phyloP scores from a whole-genome alignment of 345 rosid species.

The Zanthoxylum bungeanum region DNA sequence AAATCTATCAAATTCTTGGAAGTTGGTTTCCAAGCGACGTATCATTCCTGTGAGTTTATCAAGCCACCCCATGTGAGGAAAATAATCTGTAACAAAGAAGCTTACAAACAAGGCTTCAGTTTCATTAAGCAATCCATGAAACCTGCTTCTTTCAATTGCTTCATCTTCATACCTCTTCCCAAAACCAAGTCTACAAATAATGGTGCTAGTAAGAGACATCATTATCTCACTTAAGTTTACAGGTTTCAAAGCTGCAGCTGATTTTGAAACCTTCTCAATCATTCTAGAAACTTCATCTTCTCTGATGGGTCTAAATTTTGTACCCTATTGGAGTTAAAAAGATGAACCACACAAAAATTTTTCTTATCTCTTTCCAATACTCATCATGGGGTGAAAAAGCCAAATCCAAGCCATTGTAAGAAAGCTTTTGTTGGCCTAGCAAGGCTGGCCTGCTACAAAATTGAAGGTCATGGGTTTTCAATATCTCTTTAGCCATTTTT shows the following conservation, averaged over 20 bases:
- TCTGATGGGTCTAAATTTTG: constrained; percentile 27
- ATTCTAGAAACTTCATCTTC: constrained; percentile 41
- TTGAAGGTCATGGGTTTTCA: constrained; percentile 38
- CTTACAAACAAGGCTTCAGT: constrained; percentile 25
- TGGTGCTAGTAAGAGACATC: constrained; percentile 19
- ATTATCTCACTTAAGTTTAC: constrained; percentile 29
- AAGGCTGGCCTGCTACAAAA: constrained; percentile 45
- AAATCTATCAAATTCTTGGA: constrained; percentile 26
- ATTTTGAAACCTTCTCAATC: constrained; percentile 24
- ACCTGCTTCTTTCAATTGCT: constrained; percentile 19
- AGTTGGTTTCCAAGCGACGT: constrained; percentile 16
- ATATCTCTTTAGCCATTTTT: constrained; percentile 32
- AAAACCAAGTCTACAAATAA: constrained; percentile 40
- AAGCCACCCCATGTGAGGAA: constrained; percentile 39
- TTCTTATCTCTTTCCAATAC: constrained; percentile 47
- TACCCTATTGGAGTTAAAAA: constrained; percentile 34
- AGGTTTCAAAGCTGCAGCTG: constrained; percentile 5
- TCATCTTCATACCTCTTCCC: constrained; percentile 38
- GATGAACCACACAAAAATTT: constrained; percentile 31
- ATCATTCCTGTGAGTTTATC: constrained; percentile 8
- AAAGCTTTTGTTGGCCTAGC: constrained; percentile 28
- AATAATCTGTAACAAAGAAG: constrained; percentile 39
- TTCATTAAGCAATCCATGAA: constrained; percentile 30
- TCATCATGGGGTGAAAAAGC: constrained; percentile 39
- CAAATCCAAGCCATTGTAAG: constrained; percentile 45